These are phyloP conservation scores for Hypomyces perniciosus DNA, from an alignment of 2,329 filamentous ascomycete species.

Conservation along the genomic window DNA sequence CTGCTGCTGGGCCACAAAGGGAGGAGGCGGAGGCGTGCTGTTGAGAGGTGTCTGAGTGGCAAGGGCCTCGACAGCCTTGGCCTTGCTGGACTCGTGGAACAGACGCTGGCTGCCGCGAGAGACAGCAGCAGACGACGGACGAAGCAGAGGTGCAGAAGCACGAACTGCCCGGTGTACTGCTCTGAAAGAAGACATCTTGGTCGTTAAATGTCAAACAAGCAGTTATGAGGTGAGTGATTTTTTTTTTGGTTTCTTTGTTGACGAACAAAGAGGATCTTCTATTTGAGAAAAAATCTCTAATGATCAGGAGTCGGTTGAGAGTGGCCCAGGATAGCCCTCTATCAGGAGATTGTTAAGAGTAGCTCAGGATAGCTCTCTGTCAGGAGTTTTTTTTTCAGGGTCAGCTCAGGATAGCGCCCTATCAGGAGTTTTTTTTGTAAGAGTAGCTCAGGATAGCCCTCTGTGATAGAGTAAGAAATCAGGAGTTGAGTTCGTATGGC, in stretches of 20 bases:
- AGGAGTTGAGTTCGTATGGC: constrained; percentile 13
- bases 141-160: constrained; percentile 14
- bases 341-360: constrained; percentile 10
- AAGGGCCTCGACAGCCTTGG: constrained; percentile 17
- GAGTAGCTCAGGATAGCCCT: constrained; percentile 16
- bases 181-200: constrained; percentile 13
- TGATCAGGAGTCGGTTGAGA: constrained; percentile 14
- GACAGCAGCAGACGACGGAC: constrained; percentile 1
- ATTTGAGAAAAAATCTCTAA: constrained; percentile 9
- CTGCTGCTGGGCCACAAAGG: neutral
- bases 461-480: constrained; percentile 9
- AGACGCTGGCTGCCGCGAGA: constrained; percentile 15
- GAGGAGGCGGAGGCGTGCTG: constrained; percentile 8
- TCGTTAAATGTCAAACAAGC: neutral
- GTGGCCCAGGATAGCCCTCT: constrained; percentile 11
- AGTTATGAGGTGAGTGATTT: constrained; percentile 4
- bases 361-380: constrained; percentile 18
- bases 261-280: constrained; percentile 7
- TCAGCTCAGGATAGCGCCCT: constrained; percentile 8
- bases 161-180: constrained; percentile 13
- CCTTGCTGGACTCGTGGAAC: constrained; percentile 18
- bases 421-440: neutral
- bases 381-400: constrained; percentile 8
- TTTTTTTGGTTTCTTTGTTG: neutral
- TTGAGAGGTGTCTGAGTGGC: constrained; percentile 11